Conservation (phyloP, 352 stramenopile genomes). For the Lagenidium sp. region DNA sequence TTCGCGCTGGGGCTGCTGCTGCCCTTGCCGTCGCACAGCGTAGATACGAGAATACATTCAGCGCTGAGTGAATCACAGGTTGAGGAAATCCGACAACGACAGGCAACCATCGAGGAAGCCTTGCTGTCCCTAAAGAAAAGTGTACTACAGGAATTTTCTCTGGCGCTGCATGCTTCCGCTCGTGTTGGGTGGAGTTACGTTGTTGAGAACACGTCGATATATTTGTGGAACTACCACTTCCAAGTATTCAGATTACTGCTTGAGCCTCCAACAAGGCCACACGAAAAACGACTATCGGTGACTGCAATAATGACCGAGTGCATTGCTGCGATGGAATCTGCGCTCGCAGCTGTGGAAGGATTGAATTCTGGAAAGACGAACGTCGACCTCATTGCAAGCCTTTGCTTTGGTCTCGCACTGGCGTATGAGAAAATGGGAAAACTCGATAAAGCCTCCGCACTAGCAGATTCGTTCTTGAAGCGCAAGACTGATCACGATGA, state of each 20-base stretch:
- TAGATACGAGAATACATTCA: too few species aligned
- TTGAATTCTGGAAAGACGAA: slow-evolving; percentile 13
- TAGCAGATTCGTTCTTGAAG: slow-evolving; percentile 53
- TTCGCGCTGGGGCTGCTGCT: slow-evolving; percentile 10
- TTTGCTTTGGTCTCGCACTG: slow-evolving; percentile 38
- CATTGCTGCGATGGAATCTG: slow-evolving; percentile 43
- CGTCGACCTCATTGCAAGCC: slow-evolving; percentile 33
- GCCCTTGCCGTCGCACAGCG: too few species aligned
- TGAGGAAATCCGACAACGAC: too few species aligned
- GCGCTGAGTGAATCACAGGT: too few species aligned
- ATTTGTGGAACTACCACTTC: slow-evolving; percentile 91
- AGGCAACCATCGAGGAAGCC: slow-evolving; percentile 8
- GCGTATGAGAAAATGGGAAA: slow-evolving; percentile 36
- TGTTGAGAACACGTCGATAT: slow-evolving; percentile 77
- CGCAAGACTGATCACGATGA: too few species aligned
- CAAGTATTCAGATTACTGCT: slow-evolving; percentile 61
- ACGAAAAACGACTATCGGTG: too few species aligned
- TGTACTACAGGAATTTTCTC: slow-evolving; percentile 27
- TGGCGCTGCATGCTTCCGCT: slow-evolving; percentile 20
- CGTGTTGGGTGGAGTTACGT: slow-evolving; percentile 50
- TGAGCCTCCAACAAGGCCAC: not conserved
- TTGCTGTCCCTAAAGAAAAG: slow-evolving; percentile 31
- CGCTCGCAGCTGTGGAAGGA: slow-evolving; percentile 34
- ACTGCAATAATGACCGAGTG: slow-evolving; percentile 50
- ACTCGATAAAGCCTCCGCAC: slow-evolving; percentile 35